Base-by-base conservation (phyloP, 768 basidiomycete genomes). In the Hypholoma fasciculare region DNA sequence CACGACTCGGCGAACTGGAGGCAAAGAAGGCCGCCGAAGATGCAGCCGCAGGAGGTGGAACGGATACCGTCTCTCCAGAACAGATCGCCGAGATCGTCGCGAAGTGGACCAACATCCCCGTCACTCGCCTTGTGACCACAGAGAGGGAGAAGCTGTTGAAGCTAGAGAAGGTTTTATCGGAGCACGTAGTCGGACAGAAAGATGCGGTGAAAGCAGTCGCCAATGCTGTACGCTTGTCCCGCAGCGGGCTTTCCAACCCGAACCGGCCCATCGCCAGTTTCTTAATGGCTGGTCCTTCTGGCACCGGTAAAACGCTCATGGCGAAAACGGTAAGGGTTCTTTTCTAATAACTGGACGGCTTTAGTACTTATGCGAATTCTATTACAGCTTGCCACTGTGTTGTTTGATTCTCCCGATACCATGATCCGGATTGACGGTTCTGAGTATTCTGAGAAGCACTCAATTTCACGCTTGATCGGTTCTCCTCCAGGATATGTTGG, bases 61-160 rank as follows among this genome's bases (percentile, higher is more conserved):
- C 80, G 16, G 90, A 94, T 60, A 79, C 79, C 9, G 95, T 97
- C 48, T 90, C 89, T 4, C 80, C 93, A 16, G 94, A 96, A 60
- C 87, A 92, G 60, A 98, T 99, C 59, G 93, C 94, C 16, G 92
- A 96, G 69, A 95, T 98, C 61, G 94, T 98, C 23, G 90, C 86
- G 17, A 83, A 90, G 56, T 98, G 95, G 95, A 96, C 94, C 3
- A 87, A 86, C 43, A 92, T 98, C 56, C 96, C 96, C 2, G 90
- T 96, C 12, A 90, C 90, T 27, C 81, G 89, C 19, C 77, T 97
- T 39, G 82, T 94, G 77, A 89, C 90, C n/a, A 85, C 90, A 1
- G 92, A 98, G 76, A 89, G 87, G 72, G 94, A 98, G 69, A 96
- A 96, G 72, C 75, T 94, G 26, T 73, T 94, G 40, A 77, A 80